Evolutionary conservation across 2,329 filamentous ascomycete genomes (phyloP).

Genomic region (Chaetomium sp.): DNA sequence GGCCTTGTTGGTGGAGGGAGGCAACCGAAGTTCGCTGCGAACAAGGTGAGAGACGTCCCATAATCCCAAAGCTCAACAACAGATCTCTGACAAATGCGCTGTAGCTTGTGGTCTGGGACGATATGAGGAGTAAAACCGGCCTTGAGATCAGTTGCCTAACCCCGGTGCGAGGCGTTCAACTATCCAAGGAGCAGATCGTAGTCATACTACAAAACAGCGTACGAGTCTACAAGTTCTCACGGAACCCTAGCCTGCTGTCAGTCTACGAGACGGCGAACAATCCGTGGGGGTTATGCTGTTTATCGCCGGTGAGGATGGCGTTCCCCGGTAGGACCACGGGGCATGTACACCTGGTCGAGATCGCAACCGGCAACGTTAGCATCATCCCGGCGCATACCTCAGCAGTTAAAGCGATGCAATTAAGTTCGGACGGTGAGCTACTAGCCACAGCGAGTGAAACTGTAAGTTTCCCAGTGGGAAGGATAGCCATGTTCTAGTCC

Average conservation of each 20-base stretch:
- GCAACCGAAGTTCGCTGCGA: slow-evolving; percentile 77
- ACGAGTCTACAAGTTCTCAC: slow-evolving; percentile 72
- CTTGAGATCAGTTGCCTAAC: slow-evolving; percentile 77
- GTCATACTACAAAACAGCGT: slow-evolving; percentile 78
- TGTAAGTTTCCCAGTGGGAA: slow-evolving; percentile 31
- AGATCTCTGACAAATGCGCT: not conserved
- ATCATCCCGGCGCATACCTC: slow-evolving; percentile 89
- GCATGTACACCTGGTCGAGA: slow-evolving; percentile 81
- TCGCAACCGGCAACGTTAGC: slow-evolving; percentile 73
- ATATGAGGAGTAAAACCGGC: slow-evolving; percentile 63
- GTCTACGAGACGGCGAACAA: slow-evolving; percentile 86
- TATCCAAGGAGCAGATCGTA: slow-evolving; percentile 69
- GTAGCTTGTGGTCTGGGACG: slow-evolving; percentile 85
- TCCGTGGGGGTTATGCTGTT: slow-evolving; percentile 68
- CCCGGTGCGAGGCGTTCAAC: slow-evolving; percentile 69
- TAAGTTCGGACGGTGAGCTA: slow-evolving; percentile 74
- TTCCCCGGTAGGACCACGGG: slow-evolving; percentile 84
- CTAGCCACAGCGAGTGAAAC: slow-evolving; percentile 87
- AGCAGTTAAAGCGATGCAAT: slow-evolving; percentile 66
- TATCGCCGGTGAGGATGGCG: slow-evolving; percentile 66
- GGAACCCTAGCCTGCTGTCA: slow-evolving; percentile 61
- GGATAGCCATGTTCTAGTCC: too few relatives aligned
- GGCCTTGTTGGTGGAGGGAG: slow-evolving; percentile 84
- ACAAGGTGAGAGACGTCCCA: slow-evolving; percentile 53
- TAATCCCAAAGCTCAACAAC: not conserved